Conservation (phyloP, 768 basidiomycete species). For the Amanita thiersii region DNA sequence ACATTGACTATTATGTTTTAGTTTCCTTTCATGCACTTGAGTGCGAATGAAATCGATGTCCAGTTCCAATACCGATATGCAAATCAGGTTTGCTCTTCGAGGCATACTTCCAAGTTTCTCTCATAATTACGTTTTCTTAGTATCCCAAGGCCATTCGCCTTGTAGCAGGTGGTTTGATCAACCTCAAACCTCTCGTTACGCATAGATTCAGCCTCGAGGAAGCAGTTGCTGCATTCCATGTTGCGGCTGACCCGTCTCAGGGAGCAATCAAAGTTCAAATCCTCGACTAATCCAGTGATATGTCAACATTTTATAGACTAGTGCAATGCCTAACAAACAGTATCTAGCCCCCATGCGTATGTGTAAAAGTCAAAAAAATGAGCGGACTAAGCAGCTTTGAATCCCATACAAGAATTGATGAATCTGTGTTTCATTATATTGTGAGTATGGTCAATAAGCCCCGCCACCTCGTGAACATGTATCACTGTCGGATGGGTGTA, state of each 20-base stretch:
- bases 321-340: too few species aligned
- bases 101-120: neutral
- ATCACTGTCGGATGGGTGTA: too few species aligned
- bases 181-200: conserved; percentile 75
- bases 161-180: conserved; percentile 63
- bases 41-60: conserved; percentile 63
- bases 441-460: too few species aligned
- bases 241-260: conserved; percentile 58
- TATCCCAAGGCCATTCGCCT: conserved; percentile 84
- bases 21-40: conserved; percentile 72
- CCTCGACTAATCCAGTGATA: conserved; percentile 47
- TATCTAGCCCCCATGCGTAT: too few species aligned
- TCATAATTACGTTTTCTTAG: conserved; percentile 19
- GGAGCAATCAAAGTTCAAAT: conserved; percentile 69
- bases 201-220: conserved; percentile 67
- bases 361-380: too few species aligned
- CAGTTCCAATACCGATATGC: conserved; percentile 65
- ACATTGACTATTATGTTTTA: too few species aligned
- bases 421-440: too few species aligned
- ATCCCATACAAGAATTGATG: too few species aligned
- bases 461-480: too few species aligned
- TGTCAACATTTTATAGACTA: too few species aligned
- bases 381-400: too few species aligned
- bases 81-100: conserved; percentile 36
- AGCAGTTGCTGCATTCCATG: conserved; percentile 72